Evolutionary conservation across 164 flowering plant species (phyloP), one percentile per base, ranked within the genome.

Genomic region (Vitis labrusca): DNA sequence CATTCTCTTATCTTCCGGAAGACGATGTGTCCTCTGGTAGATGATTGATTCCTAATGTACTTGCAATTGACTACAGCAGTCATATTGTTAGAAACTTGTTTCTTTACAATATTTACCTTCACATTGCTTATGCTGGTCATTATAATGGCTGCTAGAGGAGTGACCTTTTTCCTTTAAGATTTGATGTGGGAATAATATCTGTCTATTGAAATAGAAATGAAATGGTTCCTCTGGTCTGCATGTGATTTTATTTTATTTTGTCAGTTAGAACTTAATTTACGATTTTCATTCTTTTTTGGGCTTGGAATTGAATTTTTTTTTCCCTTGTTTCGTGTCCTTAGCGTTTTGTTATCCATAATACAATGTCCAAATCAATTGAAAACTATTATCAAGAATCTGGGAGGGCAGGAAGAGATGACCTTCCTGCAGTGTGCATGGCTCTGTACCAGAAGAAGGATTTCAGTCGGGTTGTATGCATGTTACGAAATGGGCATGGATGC

Each of bases 301-400:
- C 7, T 37, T 37, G 44, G 44, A 54, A 47, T 0, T 19, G 15
- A 50, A 9, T 48, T 53, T 44, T n/a, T 65, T 65, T 50, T 32
- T 15, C 19, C 47, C 49, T 27, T 44, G 23, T 59, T 23, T 49
- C n/a, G 8, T 77, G 66, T 78, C 5, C 5, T 61, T 87, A 95
- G 99, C 92, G 99, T 2, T 95, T 91, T 81, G 97, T 93, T 27
- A 62, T 95, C 60, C 99, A 95, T 76, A 95, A 93, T 74, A 88
- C 99, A 8, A 16, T 95, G 88, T 91, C 98, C 63, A 95, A 95
- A 77, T 91, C 98, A 50, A 85, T 93, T n/a, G 99, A 95, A 81
- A 93, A 98, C 87, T 93, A 95, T 76, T 95, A 93, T 78, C 98
- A 95, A 76, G 99, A 95, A 79, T 90, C 97, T 37, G 98, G 99